A percentile compares a stretch with the other conserved stretches of the same genome.
These are phyloP conservation scores for Aspergillus awamori DNA, from an alignment of 2,329 filamentous ascomycete species.

Conservation along the genomic window DNA sequence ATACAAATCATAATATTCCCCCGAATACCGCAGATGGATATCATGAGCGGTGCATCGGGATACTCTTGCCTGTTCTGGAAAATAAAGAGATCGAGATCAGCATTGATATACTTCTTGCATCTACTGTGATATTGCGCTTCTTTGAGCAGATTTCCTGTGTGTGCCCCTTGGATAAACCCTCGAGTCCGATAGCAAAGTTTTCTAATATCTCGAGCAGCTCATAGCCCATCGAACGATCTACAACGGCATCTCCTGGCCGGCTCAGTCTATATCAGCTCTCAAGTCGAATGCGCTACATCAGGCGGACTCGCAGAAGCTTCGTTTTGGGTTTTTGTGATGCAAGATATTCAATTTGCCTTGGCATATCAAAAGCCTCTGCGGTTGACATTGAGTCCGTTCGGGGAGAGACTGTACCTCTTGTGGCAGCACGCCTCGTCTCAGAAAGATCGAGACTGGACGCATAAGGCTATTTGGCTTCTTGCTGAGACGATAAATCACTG, in stretches of 20 bases:
- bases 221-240: conserved; percentile 36
- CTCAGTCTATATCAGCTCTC: conserved; percentile 40
- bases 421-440: conserved; percentile 30
- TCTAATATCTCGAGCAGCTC: conserved; percentile 25
- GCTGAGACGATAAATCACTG: conserved; percentile 40
- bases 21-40: conserved; percentile 36
- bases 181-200: conserved; percentile 3
- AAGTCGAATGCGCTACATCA: conserved; percentile 37
- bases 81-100: conserved; percentile 34
- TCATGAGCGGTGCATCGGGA: conserved; percentile 40
- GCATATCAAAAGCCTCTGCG: conserved; percentile 37
- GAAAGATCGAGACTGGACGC: conserved; percentile 38
- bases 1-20: conserved; percentile 33
- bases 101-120: conserved; percentile 39
- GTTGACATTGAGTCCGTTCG: conserved; percentile 35
- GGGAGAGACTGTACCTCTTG: conserved; percentile 31
- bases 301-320: conserved; percentile 38
- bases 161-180: conserved; percentile 8
- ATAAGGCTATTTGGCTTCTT: conserved; percentile 37
- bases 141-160: conserved; percentile 41
- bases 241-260: conserved; percentile 40
- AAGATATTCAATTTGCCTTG: conserved; percentile 40
- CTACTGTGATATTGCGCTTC: conserved; percentile 40
- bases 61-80: conserved; percentile 38
- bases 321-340: conserved; percentile 41